Evolutionary conservation across 2,329 filamentous ascomycete genomes (phyloP).

Genomic region (Aspergillus ochraceoroseus): DNA sequence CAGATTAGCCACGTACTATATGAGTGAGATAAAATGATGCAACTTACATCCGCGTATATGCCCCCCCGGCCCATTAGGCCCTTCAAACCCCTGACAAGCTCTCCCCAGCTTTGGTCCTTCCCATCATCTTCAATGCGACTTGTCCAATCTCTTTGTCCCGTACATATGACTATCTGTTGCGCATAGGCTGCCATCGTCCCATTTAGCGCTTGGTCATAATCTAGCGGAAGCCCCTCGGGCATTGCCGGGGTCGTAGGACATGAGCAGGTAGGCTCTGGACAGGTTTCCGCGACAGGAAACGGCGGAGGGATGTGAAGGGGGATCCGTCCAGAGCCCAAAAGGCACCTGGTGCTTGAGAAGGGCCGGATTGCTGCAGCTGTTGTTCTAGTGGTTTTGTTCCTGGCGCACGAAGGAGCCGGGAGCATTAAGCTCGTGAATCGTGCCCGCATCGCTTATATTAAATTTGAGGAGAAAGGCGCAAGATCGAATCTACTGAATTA

Average conservation of each 20-base stretch:
- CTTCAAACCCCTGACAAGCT: constrained; percentile 63
- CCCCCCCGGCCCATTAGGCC: constrained; percentile 60
- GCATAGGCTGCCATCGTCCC: constrained; percentile 73
- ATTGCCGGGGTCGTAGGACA: constrained; percentile 69
- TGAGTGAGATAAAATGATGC: neutral
- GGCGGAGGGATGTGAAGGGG: constrained; percentile 38
- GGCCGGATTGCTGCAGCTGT: constrained; percentile 12
- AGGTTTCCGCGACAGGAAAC: constrained; percentile 52
- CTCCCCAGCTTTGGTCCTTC: constrained; percentile 43
- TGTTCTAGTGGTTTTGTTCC: constrained; percentile 2
- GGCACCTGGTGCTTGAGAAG: constrained; percentile 24
- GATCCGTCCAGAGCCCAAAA: constrained; percentile 21
- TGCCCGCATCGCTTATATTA: constrained; percentile 15
- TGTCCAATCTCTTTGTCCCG: constrained; percentile 73
- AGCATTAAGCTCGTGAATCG: constrained; percentile 5
- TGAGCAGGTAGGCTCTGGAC: constrained; percentile 69
- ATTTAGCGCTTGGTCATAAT: constrained; percentile 63
- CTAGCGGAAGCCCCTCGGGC: constrained; percentile 67
- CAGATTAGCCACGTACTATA: no score
- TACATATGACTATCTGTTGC: constrained; percentile 79
- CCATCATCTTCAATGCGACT: constrained; percentile 81
- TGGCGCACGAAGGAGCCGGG: constrained; percentile 17
- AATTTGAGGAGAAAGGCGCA: no score
- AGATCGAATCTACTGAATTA: no score
- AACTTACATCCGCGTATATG: constrained; percentile 56